Percentiles rank a stretch among this genome's conserved stretches.
These are phyloP conservation scores for Pichia ethanolica DNA, from an alignment of 805 yeast genomes.

Conservation along the genomic window DNA sequence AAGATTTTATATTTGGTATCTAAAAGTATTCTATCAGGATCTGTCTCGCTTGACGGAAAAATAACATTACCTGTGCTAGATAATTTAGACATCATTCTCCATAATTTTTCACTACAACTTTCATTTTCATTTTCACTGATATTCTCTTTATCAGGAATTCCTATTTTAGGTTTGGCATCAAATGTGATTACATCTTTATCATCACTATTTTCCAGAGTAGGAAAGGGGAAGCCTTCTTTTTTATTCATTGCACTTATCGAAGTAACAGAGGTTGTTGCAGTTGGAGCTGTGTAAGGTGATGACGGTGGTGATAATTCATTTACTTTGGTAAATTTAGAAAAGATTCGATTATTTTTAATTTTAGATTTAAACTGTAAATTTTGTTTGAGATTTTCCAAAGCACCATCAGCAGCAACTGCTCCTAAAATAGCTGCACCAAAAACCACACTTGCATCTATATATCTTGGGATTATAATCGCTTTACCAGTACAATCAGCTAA, in stretches of 20 bases:
- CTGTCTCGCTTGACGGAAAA: slow-evolving; percentile 48
- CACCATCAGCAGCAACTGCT: slow-evolving; percentile 81
- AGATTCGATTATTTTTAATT: not conserved
- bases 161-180: slow-evolving; percentile 50
- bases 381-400: slow-evolving; percentile 25
- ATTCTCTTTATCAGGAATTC: slow-evolving; percentile 40
- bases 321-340: not conserved
- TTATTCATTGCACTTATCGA: slow-evolving; percentile 46
- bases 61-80: slow-evolving; percentile 81
- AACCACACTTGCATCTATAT: slow-evolving; percentile 95
- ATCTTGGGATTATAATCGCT: slow-evolving; percentile 88
- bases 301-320: slow-evolving; percentile 26
- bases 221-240: slow-evolving; percentile 40
- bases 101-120: slow-evolving; percentile 54
- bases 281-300: slow-evolving; percentile 74
- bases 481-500: slow-evolving; percentile 89
- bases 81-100: slow-evolving; percentile 81
- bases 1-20: slow-evolving; percentile 77
- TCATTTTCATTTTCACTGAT: not conserved
- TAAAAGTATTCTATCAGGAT: slow-evolving; percentile 65
- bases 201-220: slow-evolving; percentile 27
- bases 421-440: slow-evolving; percentile 94
- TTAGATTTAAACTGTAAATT: not conserved
- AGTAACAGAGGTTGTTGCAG: slow-evolving; percentile 65
- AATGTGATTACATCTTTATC: slow-evolving; percentile 51